Base-by-base conservation (phyloP, 768 basidiomycete species). In the Lentinula aciculospora region DNA sequence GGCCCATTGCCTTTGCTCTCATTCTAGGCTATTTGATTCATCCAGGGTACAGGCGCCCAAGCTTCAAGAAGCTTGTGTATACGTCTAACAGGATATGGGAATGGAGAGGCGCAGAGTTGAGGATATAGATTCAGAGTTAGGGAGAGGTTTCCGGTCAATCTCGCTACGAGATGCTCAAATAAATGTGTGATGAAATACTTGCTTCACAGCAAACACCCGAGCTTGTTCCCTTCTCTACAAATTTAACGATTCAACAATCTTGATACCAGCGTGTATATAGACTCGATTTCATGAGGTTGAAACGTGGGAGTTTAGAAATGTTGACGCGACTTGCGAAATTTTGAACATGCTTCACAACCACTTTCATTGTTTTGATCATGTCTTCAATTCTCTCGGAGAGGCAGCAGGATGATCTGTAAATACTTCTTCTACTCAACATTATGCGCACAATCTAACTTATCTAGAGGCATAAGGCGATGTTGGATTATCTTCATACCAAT, bases 381-480 rank as follows among this genome's bases (percentile, higher is more conserved):
- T 19, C 56, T 39, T 47, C 56, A 32, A 46, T 57, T 9, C 56
- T 57, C 46, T 57, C 56, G n/a, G 56, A 57, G 40, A 46, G 56
- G 45, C 56, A 57, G 56, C 56, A 57, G 36, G 56, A 57, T 46
- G 56, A 57, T 48, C 46, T 57, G 56, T 57, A 57, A 42, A 47
- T 47, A 29, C 21, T 17, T 13, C 21, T 37, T 9, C 3, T 17
- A n/a, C 34, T 32, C n/a, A 44, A 12, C 12, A 10, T 21, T 25
- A 8, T 48, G 13, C 31, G 8, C 45, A 46, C n/a, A 21, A 48
- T 57, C 46, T 57, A 48, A 57, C 46, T 48, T 57, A 46, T 57
- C 56, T 45, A 57, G 56, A 74, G 72, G 29, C 72, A 74, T 53
- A 72, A 69, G 60, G 66, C 72, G 46, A 73, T 74, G 17, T 64